Base-by-base conservation (phyloP, 2,329 filamentous ascomycete species). In the Fusarium beomiforme region DNA sequence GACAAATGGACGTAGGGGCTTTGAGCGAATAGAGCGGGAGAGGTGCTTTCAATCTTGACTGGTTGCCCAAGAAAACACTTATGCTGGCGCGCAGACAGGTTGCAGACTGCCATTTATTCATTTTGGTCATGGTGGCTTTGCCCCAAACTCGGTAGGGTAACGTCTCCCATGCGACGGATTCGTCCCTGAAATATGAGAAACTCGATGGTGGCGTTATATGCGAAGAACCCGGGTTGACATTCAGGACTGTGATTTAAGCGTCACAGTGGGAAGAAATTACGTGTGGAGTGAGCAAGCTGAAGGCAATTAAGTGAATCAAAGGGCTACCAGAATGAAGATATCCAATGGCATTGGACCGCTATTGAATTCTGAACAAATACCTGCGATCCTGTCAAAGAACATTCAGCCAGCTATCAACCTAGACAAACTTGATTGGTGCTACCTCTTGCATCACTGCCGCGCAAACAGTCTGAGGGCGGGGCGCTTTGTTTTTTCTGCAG, bases 21-120 rank as follows among this genome's bases (percentile, higher is more conserved):
- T 54, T 37, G 59, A 73, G 49, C 24, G 51, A 66, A 56, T 47
- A 43, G 64, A 64, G 62, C 64, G 58, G 70, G 67, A 70, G 63
- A 59, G 64, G 67, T 29, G 44, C 65, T 43, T 66, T 70, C 63
- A 67, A 59, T 70, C 59, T 55, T 76, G 71, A 76, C 59, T 76
- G 74, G 74, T 53, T 67, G 49, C 41, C 24, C 55, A 58, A 58
- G 58, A 60, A 59, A 61, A 63, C 51, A 68, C 59, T 65, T 69
- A 47, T 64, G 67, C 39, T 58, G 62, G 36, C 61, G 50, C 70
- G 73, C 71, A 75, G 63, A 67, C 69, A 60, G 59, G 70, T 54
- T 65, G 64, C 62, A 73, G 60, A 64, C 51, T 67, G 64, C 63
- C 72, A 58, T 74, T 49, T 39, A 33, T 61, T 60, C 57, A 47